phyloP scores from a whole-genome alignment of 208 protist species.

The Crithidia expoeki region DNA sequence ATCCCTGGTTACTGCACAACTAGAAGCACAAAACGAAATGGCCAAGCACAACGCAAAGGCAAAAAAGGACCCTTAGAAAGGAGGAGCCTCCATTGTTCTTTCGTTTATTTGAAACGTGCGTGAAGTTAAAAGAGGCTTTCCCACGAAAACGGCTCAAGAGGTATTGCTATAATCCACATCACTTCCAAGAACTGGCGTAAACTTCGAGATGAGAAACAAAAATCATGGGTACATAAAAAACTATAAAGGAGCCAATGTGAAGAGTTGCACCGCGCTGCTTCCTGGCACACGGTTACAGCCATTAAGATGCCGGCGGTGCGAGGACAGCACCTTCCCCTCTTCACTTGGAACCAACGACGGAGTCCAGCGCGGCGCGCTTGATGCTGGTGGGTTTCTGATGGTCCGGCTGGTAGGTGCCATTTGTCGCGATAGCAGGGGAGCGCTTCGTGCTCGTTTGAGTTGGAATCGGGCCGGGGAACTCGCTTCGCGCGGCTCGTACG shows the following conservation, averaged over 20 bases:
- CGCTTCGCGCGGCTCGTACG: constrained; percentile 67
- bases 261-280: background rate
- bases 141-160: no score
- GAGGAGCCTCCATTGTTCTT: no score
- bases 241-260: background rate
- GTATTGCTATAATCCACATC: no score
- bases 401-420: constrained; percentile 67
- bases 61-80: background rate
- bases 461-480: constrained; percentile 84
- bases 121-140: no score
- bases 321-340: background rate
- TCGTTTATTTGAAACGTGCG: no score
- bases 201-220: no score
- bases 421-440: constrained; percentile 53
- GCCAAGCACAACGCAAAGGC: no score
- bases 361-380: constrained; percentile 31
- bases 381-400: constrained; percentile 51
- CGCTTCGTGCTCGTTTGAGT: constrained; percentile 87
- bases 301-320: background rate
- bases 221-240: background rate
- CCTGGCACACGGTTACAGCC: no score
- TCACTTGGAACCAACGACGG: constrained; percentile 40
- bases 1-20: no score
- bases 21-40: no score
- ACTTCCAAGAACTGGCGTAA: no score